phyloP scores from a whole-genome alignment of 768 basidiomycete genomes.

The Kwoniella dejecticola region DNA sequence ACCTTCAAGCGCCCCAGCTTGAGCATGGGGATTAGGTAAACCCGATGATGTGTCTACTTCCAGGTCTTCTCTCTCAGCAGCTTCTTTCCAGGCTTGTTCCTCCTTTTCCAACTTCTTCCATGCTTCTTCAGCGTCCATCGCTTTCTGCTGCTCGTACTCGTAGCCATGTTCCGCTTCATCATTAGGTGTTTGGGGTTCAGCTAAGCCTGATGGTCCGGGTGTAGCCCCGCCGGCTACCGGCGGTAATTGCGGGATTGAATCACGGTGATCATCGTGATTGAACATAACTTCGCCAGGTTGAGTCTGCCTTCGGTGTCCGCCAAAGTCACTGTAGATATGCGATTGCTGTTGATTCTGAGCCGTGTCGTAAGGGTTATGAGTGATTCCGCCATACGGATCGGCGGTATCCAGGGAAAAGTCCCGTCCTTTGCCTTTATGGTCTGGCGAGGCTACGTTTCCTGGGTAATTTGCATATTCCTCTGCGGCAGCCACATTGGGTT shows the following conservation, averaged over 20 bases:
- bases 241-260: neutral
- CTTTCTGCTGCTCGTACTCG: conserved; percentile 45
- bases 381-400: conserved; percentile 43
- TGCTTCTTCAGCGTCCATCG: conserved; percentile 22
- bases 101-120: conserved; percentile 29
- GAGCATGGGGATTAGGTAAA: conserved; percentile 18
- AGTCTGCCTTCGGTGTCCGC: conserved; percentile 23
- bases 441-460: conserved; percentile 36
- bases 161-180: conserved; percentile 31
- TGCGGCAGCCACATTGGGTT: conserved; percentile 35
- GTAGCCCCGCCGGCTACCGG: neutral
- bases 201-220: neutral
- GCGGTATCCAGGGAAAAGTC: conserved; percentile 33
- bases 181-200: neutral
- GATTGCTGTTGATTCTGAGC: conserved; percentile 5
- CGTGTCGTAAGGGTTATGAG: conserved; percentile 12
- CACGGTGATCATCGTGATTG: conserved; percentile 10
- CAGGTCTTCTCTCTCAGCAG: conserved; percentile 10
- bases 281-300: conserved; percentile 21
- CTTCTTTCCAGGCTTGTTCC: conserved; percentile 27
- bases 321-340: conserved; percentile 36
- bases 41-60: neutral
- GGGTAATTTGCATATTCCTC: conserved; percentile 47
- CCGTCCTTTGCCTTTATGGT: conserved; percentile 25
- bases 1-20: neutral